phyloP scores from a whole-genome alignment of 129 eudicot species.

The Ambrosia trifida region DNA sequence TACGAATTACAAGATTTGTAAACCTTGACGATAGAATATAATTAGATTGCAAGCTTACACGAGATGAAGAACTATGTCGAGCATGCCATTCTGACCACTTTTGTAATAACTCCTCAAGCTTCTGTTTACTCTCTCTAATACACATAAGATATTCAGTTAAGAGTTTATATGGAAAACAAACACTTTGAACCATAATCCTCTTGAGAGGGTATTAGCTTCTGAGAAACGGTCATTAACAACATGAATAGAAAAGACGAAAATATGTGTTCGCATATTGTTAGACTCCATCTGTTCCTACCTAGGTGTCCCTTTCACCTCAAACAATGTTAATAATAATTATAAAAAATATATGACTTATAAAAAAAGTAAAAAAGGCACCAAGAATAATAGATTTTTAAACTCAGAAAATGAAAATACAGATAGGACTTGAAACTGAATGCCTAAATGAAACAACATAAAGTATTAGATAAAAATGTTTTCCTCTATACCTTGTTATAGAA shows the following conservation, averaged over 20 bases:
- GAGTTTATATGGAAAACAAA: conserved; percentile 5
- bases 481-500: conserved; percentile 69
- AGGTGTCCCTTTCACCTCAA: conserved; percentile 16
- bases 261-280: not conserved
- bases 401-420: not conserved
- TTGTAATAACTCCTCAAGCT: conserved; percentile 85
- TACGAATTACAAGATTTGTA: not conserved
- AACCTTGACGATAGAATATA: not conserved
- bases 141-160: conserved; percentile 23
- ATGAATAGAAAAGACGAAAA: not conserved
- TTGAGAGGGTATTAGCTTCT: conserved; percentile 4
- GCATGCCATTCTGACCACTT: conserved; percentile 96
- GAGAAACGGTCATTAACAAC: conserved; percentile 1
- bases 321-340: conserved; percentile 6
- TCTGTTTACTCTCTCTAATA: conserved; percentile 76
- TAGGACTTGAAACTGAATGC: conserved; percentile 4
- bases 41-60: conserved; percentile 36
- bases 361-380: not conserved
- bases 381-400: not conserved
- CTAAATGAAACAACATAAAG: conserved; percentile 5
- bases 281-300: conserved; percentile 22
- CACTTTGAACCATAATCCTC: conserved; percentile 6
- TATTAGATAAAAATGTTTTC: conserved; percentile 16
- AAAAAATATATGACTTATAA: not conserved
- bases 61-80: conserved; percentile 45